Evolutionary conservation across 805 yeast genomes (phyloP), one percentile per base, ranked within the genome.

Genomic region (Sugiyamaella floridensis): DNA sequence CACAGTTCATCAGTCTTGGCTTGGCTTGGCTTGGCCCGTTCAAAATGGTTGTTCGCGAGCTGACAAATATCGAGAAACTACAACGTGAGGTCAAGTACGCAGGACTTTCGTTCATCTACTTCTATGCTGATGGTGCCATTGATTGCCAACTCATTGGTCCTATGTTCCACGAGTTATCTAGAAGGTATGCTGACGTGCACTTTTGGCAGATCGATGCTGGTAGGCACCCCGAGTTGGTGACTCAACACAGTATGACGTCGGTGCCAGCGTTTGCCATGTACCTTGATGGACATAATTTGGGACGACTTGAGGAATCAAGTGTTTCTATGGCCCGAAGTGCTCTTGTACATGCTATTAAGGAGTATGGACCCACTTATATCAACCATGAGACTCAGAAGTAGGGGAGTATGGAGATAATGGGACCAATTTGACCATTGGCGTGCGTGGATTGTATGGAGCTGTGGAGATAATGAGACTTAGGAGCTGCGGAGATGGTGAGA

Each of bases 251-350:
- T 7, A 14, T 43, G 20, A 34, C 26, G 5, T 28, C 40, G 42
- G 52, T 43, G 15, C 53, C 53, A 6, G 40, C 37, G 7, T 45
- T 45, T 26, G 20, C 46, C 40, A 22, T 45, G 40, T 50, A 45
- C 42, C 47, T 26, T 18, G 46, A 50, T 43, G 50, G 53, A 11
- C 42, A 18, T 14, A 49, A 43, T 16, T 20, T 49, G 15, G 52
- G 52, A 19, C 52, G 32, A 16, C 48, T 49, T 16, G 48, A 18
- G 9, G 41, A 49, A 20, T 20, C 26, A 7, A 16, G 19, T 15
- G 40, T 45, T 6, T 16, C 29, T 9, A 28, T 14, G 9, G 48
- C 52, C 14, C 32, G 50, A 7, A 15, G 26, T n/a, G 48, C 48
- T 10, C 18, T 45, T 11, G 26, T 41, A 4, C 26, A 41, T n/a